A percentile compares a stretch with the other conserved stretches of the same genome.
phyloP scores from a whole-genome alignment of 768 basidiomycete species.

The Xanthoconium purpureum region DNA sequence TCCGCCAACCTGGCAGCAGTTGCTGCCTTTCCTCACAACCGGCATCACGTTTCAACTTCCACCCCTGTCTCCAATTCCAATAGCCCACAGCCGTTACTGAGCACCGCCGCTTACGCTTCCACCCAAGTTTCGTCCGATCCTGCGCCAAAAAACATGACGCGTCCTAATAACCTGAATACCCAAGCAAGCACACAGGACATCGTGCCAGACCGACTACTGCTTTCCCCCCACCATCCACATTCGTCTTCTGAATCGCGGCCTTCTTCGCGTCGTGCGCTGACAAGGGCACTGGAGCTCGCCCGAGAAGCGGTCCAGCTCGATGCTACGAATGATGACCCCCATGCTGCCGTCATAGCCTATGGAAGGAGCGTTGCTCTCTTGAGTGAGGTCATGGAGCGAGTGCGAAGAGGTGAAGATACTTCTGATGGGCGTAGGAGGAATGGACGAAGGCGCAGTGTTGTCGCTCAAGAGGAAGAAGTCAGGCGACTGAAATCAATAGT shows the following conservation, averaged over 20 bases:
- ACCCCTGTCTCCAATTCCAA: slow-evolving; percentile 24
- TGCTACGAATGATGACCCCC: slow-evolving; percentile 82
- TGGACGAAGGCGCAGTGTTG: slow-evolving; percentile 70
- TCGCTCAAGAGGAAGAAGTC: slow-evolving; percentile 91
- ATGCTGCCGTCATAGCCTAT: slow-evolving; percentile 87
- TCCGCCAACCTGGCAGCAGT: slow-evolving; percentile 57
- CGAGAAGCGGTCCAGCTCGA: slow-evolving; percentile 89
- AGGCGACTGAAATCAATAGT: slow-evolving; percentile 84
- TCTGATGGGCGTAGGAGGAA: slow-evolving; percentile 60
- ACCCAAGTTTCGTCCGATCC: slow-evolving; percentile 54
- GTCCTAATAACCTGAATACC: slow-evolving; percentile 18
- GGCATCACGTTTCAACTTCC: slow-evolving; percentile 33
- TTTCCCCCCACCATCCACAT: slow-evolving; percentile 45
- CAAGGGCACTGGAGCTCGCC: slow-evolving; percentile 81
- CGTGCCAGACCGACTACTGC: slow-evolving; percentile 41
- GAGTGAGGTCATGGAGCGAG: slow-evolving; percentile 90
- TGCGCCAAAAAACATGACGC: slow-evolving; percentile 51
- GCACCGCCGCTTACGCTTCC: slow-evolving; percentile 30
- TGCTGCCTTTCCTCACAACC: slow-evolving; percentile 58
- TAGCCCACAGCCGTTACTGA: slow-evolving; percentile 27
- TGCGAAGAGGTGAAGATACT: slow-evolving; percentile 80
- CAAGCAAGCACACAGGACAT: slow-evolving; percentile 37
- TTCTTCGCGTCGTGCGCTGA: slow-evolving; percentile 83
- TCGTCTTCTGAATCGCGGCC: slow-evolving; percentile 46
- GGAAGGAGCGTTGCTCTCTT: slow-evolving; percentile 81